Conservation (phyloP, 768 basidiomycete genomes). For the Boletus speciosus region DNA sequence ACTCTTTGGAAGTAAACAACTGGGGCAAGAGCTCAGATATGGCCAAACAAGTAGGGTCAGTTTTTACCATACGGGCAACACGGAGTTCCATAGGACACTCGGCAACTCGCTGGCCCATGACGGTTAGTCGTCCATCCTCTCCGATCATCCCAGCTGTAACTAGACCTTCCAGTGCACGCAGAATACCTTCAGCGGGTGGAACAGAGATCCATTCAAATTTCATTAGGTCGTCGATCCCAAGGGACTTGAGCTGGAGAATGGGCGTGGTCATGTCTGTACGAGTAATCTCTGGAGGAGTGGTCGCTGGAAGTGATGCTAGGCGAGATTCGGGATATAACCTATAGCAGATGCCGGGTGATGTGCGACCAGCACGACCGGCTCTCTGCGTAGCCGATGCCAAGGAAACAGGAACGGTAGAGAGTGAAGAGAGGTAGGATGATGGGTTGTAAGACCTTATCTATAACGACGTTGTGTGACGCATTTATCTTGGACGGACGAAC, state of each 20-base stretch:
- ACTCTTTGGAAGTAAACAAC: conserved; percentile 84
- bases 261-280: conserved; percentile 89
- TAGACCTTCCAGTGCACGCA: conserved; percentile 83
- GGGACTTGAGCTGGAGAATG: conserved; percentile 88
- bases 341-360: conserved; percentile 88
- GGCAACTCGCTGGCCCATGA: conserved; percentile 80
- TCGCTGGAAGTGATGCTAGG: conserved; percentile 57
- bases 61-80: conserved; percentile 86
- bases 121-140: conserved; percentile 71
- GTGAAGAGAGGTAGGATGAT: conserved; percentile 75
- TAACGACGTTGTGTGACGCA: background rate
- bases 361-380: conserved; percentile 92
- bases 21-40: conserved; percentile 30
- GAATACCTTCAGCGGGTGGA: conserved; percentile 81
- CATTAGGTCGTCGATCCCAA: conserved; percentile 94
- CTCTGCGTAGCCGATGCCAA: conserved; percentile 89
- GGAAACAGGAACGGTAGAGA: conserved; percentile 81
- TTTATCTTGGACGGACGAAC: conserved; percentile 7
- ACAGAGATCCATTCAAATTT: conserved; percentile 93
- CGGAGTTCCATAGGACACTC: conserved; percentile 93
- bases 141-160: conserved; percentile 80
- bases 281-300: conserved; percentile 86
- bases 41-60: background rate
- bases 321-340: conserved; percentile 75
- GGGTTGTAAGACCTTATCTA: conserved; percentile 92